Base-by-base conservation (phyloP, 257 asterid genomes). In the Buddleja alternifolia region DNA sequence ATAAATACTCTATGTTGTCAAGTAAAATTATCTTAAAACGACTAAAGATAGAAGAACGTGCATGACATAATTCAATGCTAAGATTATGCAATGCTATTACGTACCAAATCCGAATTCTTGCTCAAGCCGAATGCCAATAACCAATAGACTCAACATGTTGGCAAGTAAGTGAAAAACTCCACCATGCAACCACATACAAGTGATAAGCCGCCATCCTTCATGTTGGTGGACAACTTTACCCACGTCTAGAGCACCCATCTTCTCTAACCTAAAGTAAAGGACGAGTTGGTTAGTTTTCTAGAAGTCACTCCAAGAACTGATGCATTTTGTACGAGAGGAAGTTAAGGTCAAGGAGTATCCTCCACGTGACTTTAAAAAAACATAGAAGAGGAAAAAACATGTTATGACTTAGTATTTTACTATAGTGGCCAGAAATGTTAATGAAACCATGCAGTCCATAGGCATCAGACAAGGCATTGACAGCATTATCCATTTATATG, bases 161-260 rank as follows among this genome's bases (percentile, higher is more conserved):
- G 96, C 96, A 51, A 92, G 89, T 77, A 92, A 77, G 85, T 92
- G 98, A 69, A 92, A 75, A 74, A 92, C 86, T 29, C 98, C 98
- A 8, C 85, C 98, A 56, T 92, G 96, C 53, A 92, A 75, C 98
- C 98, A 92, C 83, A 89, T 83, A 69, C 98, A 89, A 25, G 96
- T 80, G 71, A 92, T 59, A 64, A 92, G 96, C 73, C 98, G 93
- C 96, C 97, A 92, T 4, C 90, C 97, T 78, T 92, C 77, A 56
- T 90, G 93, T 52, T 72, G 70, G 63, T 85, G 76, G 63, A 92
- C 86, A 64, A 92, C 96, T 85, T 86, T 92, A 72, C 66, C 37
- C 66, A 82, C 93, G 29, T 92, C 90, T 74, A 92, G 78, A 52
- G 98, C 98, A 63, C 98, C 98, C 95, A 92, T 79, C 83, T 83